Evolutionary conservation across 495 filamentous ascomycete genomes (phyloP).

Genomic region (Sporormia fimetaria): DNA sequence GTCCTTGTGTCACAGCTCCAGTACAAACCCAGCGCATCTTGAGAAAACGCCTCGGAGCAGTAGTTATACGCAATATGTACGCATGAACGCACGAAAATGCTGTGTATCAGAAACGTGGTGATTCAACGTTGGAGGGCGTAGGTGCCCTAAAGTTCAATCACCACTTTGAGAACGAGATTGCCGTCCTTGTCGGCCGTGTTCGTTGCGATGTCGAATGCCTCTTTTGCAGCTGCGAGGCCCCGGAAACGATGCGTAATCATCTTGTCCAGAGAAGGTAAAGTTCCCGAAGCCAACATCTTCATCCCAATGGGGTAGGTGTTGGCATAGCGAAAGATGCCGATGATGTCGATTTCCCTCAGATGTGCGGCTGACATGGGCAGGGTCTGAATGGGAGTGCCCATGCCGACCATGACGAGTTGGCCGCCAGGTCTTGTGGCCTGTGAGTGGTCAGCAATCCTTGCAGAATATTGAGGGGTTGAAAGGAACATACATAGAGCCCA

Average conservation of each 20-base stretch:
- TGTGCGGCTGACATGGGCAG: slow-evolving; percentile 28
- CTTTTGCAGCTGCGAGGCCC: slow-evolving; percentile 25
- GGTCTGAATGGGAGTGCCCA: slow-evolving; percentile 30
- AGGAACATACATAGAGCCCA: slow-evolving; percentile 28
- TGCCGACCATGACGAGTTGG: slow-evolving; percentile 28
- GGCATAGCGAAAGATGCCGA: slow-evolving; percentile 30
- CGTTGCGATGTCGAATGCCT: slow-evolving; percentile 27
- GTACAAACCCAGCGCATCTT: no score
- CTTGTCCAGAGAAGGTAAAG: slow-evolving; percentile 26
- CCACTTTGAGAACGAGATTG: slow-evolving; percentile 28
- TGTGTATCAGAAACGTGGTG: no score
- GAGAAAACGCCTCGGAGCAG: no score
- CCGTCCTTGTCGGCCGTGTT: slow-evolving; percentile 28
- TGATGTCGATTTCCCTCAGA: slow-evolving; percentile 28
- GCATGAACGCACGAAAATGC: no score
- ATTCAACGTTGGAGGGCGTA: no score
- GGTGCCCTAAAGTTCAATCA: slow-evolving; percentile 25
- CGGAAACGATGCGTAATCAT: slow-evolving; percentile 29
- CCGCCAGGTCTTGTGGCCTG: slow-evolving; percentile 29
- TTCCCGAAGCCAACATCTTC: slow-evolving; percentile 26
- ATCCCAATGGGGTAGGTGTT: slow-evolving; percentile 29
- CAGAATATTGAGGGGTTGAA: not conserved
- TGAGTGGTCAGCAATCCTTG: not conserved
- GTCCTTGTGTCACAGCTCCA: no score
- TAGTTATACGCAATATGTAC: no score